Base-by-base conservation (phyloP, 1,139 yeast species). In the Scheffersomyces lignicola region DNA sequence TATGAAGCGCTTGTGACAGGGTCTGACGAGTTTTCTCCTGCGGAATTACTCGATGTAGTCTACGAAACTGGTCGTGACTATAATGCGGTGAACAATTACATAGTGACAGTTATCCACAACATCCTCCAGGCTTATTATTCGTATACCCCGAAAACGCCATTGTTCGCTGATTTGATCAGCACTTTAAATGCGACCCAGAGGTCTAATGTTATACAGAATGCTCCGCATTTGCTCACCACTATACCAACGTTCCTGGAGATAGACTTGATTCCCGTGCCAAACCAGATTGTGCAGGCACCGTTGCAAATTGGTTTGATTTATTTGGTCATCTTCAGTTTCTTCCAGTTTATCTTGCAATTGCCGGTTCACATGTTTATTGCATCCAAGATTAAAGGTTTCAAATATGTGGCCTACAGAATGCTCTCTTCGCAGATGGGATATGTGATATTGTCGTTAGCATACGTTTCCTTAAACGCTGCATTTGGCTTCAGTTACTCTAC, bases 351-450 rank as follows among this genome's bases (percentile, higher is more conserved):
- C 16, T 56, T 61, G 40, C 47, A 58, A 29, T 37, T 51, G 22
- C 51, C 53, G 18, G 49, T 61, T 34, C 65, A 62, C 29, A 43
- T 46, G 42, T 55, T 46, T 31, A 54, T 61, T 28, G 61, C 63
- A 8, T 22, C 54, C 24, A 60, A 60, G 33, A 41, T 73, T 16
- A 50, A 54, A n/a, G 64, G 77, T 3, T 39, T 42, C 18, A 58
- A 58, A 43, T 76, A 69, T 41, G 48, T 76, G 5, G 38, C 61
- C 0, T 67, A 65, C 40, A 60, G 78, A 40, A 55, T 70, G 42
- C 24, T 64, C 3, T 45, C 63, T 0, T 60, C 77, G 0, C 81
- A 76, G 38, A 31, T 60, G 3, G 61, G 73, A 0, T 76, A 68
- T 44, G 31, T 73, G 2, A 47, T 70, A 5, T 44, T 76, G 18